Evolutionary conservation across 768 basidiomycete genomes (phyloP), one percentile per base, ranked within the genome.

Genomic region (Exsudoporus frostii): DNA sequence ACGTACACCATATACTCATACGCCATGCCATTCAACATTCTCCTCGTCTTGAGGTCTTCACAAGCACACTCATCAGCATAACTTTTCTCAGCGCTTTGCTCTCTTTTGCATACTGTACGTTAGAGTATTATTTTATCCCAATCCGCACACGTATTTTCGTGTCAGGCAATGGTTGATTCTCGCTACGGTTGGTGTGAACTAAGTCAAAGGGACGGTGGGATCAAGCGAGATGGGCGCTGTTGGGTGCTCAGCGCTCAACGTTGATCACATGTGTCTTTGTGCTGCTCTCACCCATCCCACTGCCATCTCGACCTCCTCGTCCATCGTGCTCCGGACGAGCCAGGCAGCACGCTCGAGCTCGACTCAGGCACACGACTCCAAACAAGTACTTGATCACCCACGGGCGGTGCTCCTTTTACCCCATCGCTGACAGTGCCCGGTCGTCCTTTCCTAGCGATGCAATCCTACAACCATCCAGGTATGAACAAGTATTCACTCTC

Each of bases 41-140:
- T 39, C 50, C 52, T 57, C 55, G 52, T 62, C 44, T 50, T 43
- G 51, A 50, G 53, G 55, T 67, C 47, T 57, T 55, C 58, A 56
- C 61, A 59, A 62, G 57, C 68, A 68, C 56, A 66, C 57, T 61
- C 62, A 66, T 57, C 58, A 58, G 63, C 67, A 68, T 69, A 48
- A 60, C 50, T 48, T 55, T 45, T 50, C 45, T 48, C 50, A 22
- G 48, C 56, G 59, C 48, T 59, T 54, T 45, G 54, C 61, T 58
- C 47, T 61, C 61, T 50, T 64, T 62, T 67, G 75, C 74, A 77
- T 65, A 65, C 66, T 80, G 77, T 80, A 81, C 69, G 65, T 61
- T 75, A 71, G 66, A 65, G 59, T 77, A 74, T 73, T 43, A 43
- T 56, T 48, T 57, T 66, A 48, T 59, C 42, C 48, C 45, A 49